phyloP scores from a whole-genome alignment of 164 flowering plant species.

The Platanus orientalis region DNA sequence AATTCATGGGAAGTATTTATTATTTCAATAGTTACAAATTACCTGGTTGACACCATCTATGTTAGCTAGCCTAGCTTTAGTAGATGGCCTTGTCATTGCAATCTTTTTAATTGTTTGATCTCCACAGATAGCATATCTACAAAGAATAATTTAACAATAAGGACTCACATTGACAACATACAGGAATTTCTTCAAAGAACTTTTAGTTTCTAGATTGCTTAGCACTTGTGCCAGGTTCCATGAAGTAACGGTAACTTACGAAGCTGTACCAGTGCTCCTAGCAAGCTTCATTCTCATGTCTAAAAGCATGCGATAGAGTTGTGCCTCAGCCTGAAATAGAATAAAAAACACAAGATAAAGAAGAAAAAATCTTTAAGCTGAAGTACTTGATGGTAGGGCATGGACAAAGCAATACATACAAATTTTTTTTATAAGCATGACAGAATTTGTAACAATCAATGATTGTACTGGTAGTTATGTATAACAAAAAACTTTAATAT shows the following conservation, averaged over 20 bases:
- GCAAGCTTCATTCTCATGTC: conserved; percentile 54
- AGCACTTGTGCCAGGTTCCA: too few species aligned
- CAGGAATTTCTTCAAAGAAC: neutral
- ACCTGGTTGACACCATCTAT: conserved; percentile 70
- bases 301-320: conserved; percentile 42
- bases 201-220: too few species aligned
- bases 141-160: conserved; percentile 1
- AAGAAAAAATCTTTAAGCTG: too few species aligned
- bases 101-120: conserved; percentile 55
- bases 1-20: too few species aligned
- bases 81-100: conserved; percentile 50
- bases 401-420: too few species aligned
- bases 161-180: neutral
- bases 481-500: too few species aligned
- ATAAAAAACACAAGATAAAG: neutral
- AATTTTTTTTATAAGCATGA: too few species aligned
- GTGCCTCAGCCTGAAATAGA: conserved; percentile 36
- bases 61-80: conserved; percentile 56
- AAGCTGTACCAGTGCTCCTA: conserved; percentile 49
- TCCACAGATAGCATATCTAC: conserved; percentile 66
- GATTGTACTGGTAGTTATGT: too few species aligned
- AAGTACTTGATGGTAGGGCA: too few species aligned
- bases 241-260: conserved; percentile 33
- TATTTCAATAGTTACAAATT: neutral
- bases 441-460: too few species aligned